These are phyloP conservation scores for Plenodomus lindquistii DNA, from an alignment of 2,329 filamentous ascomycete genomes.

Conservation along the genomic window DNA sequence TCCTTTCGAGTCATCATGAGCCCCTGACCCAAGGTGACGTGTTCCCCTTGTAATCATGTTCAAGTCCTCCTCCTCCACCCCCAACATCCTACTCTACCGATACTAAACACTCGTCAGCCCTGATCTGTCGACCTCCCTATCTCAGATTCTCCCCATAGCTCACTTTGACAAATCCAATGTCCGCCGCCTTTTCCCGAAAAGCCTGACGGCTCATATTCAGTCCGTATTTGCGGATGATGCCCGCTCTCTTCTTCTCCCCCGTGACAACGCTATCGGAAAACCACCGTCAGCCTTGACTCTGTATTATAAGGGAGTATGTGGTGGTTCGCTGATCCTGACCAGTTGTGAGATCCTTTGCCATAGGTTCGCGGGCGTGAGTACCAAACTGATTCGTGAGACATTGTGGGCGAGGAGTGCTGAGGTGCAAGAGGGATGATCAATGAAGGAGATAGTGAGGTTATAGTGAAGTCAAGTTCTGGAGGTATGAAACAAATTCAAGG, in stretches of 20 bases:
- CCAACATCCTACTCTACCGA: not conserved
- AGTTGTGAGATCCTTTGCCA: slow-evolving; percentile 90
- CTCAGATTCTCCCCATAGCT: not conserved
- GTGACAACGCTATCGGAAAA: slow-evolving; percentile 25
- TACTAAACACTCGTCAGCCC: not conserved
- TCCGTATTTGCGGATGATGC: slow-evolving; percentile 99
- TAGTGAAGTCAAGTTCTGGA: not conserved
- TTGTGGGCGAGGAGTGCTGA: slow-evolving; percentile 4
- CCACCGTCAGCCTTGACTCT: not conserved
- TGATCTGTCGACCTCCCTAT: not conserved
- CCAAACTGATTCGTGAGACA: slow-evolving; percentile 66
- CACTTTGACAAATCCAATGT: slow-evolving; percentile 71
- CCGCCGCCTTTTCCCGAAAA: slow-evolving; percentile 67
- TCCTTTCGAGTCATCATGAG: no score
- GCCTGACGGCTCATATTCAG: slow-evolving; percentile 75
- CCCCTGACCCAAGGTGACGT: no score
- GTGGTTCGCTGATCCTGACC: slow-evolving; percentile 61
- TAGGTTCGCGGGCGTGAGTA: slow-evolving; percentile 95
- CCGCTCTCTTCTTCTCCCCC: slow-evolving; percentile 57
- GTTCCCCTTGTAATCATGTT: no score
- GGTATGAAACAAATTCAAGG: not conserved
- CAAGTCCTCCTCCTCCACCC: no score
- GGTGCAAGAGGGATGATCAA: not conserved
- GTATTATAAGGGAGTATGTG: not conserved
- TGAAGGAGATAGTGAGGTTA: not conserved